These are phyloP conservation scores for Aspergillus japonicus DNA, from an alignment of 2,329 filamentous ascomycete genomes.

Conservation along the genomic window DNA sequence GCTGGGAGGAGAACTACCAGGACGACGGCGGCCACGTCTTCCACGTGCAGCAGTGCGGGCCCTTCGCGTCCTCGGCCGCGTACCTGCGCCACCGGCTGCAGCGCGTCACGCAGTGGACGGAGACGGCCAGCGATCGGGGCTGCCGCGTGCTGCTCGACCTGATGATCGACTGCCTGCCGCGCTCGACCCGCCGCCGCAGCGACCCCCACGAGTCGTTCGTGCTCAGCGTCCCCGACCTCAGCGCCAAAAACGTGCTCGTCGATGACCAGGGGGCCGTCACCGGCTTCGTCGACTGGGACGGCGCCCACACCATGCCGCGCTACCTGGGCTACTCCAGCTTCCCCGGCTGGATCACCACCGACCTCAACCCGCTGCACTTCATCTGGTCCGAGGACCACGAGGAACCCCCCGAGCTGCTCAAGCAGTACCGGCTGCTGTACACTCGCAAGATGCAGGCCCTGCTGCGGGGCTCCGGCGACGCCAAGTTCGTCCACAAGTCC, in stretches of 20 bases:
- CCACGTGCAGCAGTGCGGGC: background rate
- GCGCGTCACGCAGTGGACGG: background rate
- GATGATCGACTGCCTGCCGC: slow-evolving; percentile 2
- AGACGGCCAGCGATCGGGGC: background rate
- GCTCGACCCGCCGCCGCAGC: background rate
- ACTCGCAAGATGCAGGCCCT: slow-evolving; percentile 4
- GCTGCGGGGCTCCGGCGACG: background rate
- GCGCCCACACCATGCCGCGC: slow-evolving; percentile 5
- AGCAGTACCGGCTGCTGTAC: background rate
- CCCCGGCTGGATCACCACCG: slow-evolving; percentile 1
- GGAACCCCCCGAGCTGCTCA: background rate
- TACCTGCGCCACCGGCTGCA: background rate
- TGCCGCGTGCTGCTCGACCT: slow-evolving; percentile 2
- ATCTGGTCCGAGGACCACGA: background rate
- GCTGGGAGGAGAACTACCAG: background rate
- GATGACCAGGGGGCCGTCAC: background rate
- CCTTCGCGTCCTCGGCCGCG: background rate
- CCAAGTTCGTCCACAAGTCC: background rate
- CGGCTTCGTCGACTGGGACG: slow-evolving; percentile 5
- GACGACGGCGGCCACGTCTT: background rate
- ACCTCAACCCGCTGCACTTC: background rate
- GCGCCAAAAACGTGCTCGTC: background rate
- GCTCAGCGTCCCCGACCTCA: background rate
- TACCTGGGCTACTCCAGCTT: slow-evolving; percentile 2
- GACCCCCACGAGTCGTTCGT: slow-evolving; percentile 1